A percentile compares a stretch with the other conserved stretches of the same genome.
Conservation (phyloP, 2,329 filamentous ascomycete species). For the Furcasterigmium furcatum region DNA sequence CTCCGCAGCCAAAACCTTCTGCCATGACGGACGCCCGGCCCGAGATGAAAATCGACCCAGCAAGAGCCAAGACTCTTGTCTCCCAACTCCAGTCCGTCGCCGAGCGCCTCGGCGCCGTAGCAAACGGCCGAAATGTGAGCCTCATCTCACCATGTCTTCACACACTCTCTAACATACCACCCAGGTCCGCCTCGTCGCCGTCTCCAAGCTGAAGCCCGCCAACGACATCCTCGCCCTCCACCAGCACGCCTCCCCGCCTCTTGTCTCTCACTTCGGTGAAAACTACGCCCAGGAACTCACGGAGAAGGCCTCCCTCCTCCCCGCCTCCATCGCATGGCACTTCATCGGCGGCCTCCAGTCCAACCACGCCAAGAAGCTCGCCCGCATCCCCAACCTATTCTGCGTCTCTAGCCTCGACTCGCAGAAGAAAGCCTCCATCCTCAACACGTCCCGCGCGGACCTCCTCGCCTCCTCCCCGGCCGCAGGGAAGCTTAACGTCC, state of each 20-base stretch:
- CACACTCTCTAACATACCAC: slow-evolving; percentile 14
- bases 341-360: slow-evolving; percentile 95
- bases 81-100: slow-evolving; percentile 60
- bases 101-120: slow-evolving; percentile 51
- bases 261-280: slow-evolving; percentile 78
- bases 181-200: slow-evolving; percentile 82
- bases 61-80: slow-evolving; percentile 59
- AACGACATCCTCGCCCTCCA: slow-evolving; percentile 87
- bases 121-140: slow-evolving; percentile 52
- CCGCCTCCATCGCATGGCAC: slow-evolving; percentile 80
- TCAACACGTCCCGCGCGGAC: slow-evolving; percentile 72
- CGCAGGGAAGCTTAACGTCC: slow-evolving; percentile 59
- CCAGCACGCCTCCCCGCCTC: slow-evolving; percentile 39
- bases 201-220: slow-evolving; percentile 93
- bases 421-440: slow-evolving; percentile 78
- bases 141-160: too few relatives aligned
- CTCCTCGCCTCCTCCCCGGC: slow-evolving; percentile 36
- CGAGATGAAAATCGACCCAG: slow-evolving; percentile 60
- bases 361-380: slow-evolving; percentile 81
- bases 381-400: slow-evolving; percentile 84
- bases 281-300: slow-evolving; percentile 91
- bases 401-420: slow-evolving; percentile 89
- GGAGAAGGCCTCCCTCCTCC: slow-evolving; percentile 80
- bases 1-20: background rate
- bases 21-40: slow-evolving; percentile 11